Evolutionary conservation across 2,329 filamentous ascomycete species (phyloP).

Genomic region (Sarocladiaceae sp.): DNA sequence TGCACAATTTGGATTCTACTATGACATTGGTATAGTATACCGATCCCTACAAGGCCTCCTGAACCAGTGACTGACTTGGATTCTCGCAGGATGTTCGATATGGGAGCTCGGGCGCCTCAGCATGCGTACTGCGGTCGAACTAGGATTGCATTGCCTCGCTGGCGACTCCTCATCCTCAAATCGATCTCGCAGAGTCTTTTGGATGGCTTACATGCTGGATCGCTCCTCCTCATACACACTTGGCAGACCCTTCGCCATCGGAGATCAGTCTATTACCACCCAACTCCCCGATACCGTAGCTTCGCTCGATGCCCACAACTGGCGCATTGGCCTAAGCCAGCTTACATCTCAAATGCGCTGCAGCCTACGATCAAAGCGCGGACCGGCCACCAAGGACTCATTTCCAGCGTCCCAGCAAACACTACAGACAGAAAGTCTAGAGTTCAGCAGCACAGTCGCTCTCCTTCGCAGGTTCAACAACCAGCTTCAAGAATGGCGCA

Average conservation of each 20-base stretch:
- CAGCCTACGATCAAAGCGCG: not conserved
- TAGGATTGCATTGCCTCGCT: constrained; percentile 3
- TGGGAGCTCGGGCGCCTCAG: constrained; percentile 12
- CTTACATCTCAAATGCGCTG: not conserved
- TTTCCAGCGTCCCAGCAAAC: not conserved
- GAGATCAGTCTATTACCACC: constrained; percentile 6
- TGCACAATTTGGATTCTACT: constrained; percentile 11
- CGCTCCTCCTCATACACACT: constrained; percentile 11
- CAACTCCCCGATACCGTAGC: not conserved
- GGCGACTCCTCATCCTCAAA: not conserved
- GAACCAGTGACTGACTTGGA: not conserved
- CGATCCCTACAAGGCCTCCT: not conserved
- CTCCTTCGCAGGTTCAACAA: not conserved
- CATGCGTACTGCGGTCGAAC: constrained; percentile 10
- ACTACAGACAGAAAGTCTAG: not conserved
- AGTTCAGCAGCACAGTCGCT: not conserved
- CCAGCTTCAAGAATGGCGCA: constrained; percentile 10
- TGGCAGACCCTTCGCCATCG: constrained; percentile 11
- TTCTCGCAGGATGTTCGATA: constrained; percentile 10
- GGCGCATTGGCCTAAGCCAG: not conserved
- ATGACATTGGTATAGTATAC: constrained; percentile 11
- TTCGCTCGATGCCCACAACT: not conserved
- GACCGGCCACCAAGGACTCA: not conserved
- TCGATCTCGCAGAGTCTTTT: constrained; percentile 10
- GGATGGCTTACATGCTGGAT: constrained; percentile 11